Base-by-base conservation (phyloP, 345 rosid genomes). In the Brassica nigra region DNA sequence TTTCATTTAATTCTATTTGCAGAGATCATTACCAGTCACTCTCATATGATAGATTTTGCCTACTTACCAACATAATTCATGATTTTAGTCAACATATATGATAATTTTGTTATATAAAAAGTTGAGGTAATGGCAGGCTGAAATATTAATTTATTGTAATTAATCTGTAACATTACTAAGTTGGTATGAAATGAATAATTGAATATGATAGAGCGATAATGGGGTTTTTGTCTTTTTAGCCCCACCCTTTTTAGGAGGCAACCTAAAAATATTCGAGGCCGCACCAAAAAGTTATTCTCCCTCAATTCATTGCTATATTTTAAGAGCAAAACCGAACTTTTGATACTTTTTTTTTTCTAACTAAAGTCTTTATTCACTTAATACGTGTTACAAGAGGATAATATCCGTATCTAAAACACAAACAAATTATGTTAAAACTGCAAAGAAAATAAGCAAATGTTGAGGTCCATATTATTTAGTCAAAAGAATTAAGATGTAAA, bases 181-280 rank as follows among this genome's bases (percentile, higher is more conserved):
- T 59, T 23, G 64, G 64, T 23, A 61, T 61, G 65, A 61, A 61
- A 61, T 61, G 65, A 61, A 61, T 61, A 61, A 11, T 28, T 61
- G 34, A 61, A 27, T 4, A 27, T 27, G 65, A 61, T 59, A 27
- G 64, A 59, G 33, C 33, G 33, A 59, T 61, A 27, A 61, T 61
- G 33, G 33, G 18, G 64, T 59, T 10, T 30, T 28, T 61, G 34
- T 61, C 14, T 4, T 27, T 28, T 4, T 61, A 61, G 65, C 65
- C 15, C 34, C 64, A 59, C 64, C 64, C 64, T 23, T 59, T 23
- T 10, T 59, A 59, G 64, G 64, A 59, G 14, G 63, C 29, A 58
- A 58, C 63, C 31, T 58, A 58, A 57, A 57, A 58, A 58, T 58
- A 58, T 58, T 58, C n/a, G 64, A 59, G 33, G 33, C 64, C 64